A percentile compares a stretch with the other conserved stretches of the same genome.
Conservation (phyloP, 129 eudicot species). For the Rutidosis leptorrhynchoides region DNA sequence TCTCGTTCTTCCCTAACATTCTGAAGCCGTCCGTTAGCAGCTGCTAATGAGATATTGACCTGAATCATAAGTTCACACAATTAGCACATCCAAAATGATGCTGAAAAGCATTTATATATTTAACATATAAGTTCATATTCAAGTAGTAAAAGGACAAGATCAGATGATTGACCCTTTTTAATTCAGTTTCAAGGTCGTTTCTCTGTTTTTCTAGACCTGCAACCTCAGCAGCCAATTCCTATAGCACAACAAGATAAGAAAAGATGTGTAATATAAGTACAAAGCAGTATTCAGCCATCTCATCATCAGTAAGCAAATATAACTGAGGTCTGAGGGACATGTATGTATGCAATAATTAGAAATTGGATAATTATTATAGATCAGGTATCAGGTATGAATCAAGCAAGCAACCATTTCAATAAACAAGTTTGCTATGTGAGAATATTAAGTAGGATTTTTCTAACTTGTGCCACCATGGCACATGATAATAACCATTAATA, state of each 20-base stretch:
- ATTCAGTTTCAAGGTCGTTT: constrained; percentile 84
- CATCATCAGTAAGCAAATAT: background rate
- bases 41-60: constrained; percentile 87
- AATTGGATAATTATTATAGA: background rate
- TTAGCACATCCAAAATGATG: constrained; percentile 3
- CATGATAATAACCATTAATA: too few relatives aligned
- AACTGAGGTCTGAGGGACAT: background rate
- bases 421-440: background rate
- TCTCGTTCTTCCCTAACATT: constrained; percentile 90
- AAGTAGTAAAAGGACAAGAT: background rate
- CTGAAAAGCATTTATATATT: background rate
- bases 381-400: background rate
- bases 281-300: background rate
- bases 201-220: constrained; percentile 86
- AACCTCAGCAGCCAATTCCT: constrained; percentile 88
- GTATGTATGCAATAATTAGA: background rate
- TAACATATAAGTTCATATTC: constrained; percentile 1
- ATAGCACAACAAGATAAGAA: constrained; percentile 14
- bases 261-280: constrained; percentile 1
- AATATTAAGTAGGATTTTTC: background rate
- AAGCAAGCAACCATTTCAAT: background rate
- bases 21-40: constrained; percentile 83
- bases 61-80: constrained; percentile 25
- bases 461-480: too few relatives aligned
- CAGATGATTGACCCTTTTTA: constrained; percentile 63